Conservation (phyloP, 768 basidiomycete species). For the Russula virescens region DNA sequence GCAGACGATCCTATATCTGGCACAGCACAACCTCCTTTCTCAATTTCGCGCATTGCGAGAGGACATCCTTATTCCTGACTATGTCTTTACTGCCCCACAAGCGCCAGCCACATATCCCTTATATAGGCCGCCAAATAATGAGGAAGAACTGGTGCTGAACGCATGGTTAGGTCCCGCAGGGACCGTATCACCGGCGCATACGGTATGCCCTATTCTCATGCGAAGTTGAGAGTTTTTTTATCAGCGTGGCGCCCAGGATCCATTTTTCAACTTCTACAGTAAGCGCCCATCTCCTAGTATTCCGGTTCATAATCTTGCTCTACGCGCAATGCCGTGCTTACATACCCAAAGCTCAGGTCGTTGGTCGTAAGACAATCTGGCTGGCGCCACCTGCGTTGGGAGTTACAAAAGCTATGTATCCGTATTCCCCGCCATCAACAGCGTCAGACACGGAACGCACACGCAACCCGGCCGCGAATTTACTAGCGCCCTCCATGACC, state of each 20-base stretch:
- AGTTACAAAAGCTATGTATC: slow-evolving; percentile 52
- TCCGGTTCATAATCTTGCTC: not conserved
- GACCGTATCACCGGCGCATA: slow-evolving; percentile 87
- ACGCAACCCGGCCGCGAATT: slow-evolving; percentile 38
- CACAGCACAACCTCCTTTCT: slow-evolving; percentile 78
- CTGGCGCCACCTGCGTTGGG: slow-evolving; percentile 61
- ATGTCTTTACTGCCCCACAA: slow-evolving; percentile 63
- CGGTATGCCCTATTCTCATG: slow-evolving; percentile 43
- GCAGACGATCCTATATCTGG: slow-evolving; percentile 61
- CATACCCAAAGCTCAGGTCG: slow-evolving; percentile 65
- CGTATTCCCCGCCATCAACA: slow-evolving; percentile 33
- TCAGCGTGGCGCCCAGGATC: slow-evolving; percentile 54
- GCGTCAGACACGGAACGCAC: slow-evolving; percentile 12
- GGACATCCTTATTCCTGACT: slow-evolving; percentile 85
- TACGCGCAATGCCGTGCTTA: not conserved
- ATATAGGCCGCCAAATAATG: slow-evolving; percentile 62
- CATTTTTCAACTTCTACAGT: slow-evolving; percentile 91
- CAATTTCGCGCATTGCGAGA: slow-evolving; percentile 76
- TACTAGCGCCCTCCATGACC: slow-evolving; percentile 45
- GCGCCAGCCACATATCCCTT: slow-evolving; percentile 38
- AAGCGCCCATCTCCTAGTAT: slow-evolving; percentile 25
- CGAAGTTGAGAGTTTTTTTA: slow-evolving; percentile 3
- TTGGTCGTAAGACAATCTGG: slow-evolving; percentile 89
- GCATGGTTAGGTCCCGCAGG: slow-evolving; percentile 78
- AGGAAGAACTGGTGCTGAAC: slow-evolving; percentile 63